These are phyloP conservation scores for Monosporascus cannonballus DNA, from an alignment of 2,329 filamentous ascomycete species.

Conservation along the genomic window DNA sequence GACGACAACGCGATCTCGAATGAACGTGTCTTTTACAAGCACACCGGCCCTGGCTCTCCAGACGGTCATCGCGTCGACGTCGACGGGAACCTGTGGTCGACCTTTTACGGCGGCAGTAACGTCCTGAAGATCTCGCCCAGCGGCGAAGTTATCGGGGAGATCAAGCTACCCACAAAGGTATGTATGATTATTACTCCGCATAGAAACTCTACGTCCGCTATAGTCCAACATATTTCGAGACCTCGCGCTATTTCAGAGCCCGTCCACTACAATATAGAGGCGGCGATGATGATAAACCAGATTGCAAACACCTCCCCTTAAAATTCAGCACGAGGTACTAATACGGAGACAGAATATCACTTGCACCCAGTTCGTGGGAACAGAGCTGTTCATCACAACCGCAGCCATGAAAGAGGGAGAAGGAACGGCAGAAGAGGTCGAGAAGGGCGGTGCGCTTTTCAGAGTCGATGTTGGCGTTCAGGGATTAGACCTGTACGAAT, in stretches of 20 bases:
- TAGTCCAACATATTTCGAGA: too few species aligned
- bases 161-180: slow-evolving; percentile 61
- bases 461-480: slow-evolving; percentile 68
- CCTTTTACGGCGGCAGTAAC: slow-evolving; percentile 71
- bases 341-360: slow-evolving; percentile 55
- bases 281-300: background rate
- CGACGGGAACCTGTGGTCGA: slow-evolving; percentile 84
- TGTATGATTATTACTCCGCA: background rate
- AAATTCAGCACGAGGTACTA: background rate
- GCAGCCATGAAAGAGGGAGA: slow-evolving; percentile 61
- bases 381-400: slow-evolving; percentile 71
- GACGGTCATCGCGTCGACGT: slow-evolving; percentile 83
- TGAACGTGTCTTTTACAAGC: slow-evolving; percentile 66
- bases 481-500: slow-evolving; percentile 59
- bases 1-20: slow-evolving; percentile 60
- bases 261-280: too few species aligned
- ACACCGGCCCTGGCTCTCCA: slow-evolving; percentile 60
- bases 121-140: slow-evolving; percentile 68
- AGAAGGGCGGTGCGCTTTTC: slow-evolving; percentile 66
- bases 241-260: too few species aligned
- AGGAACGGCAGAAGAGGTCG: slow-evolving; percentile 55
- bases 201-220: too few species aligned
- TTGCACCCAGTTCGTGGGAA: slow-evolving; percentile 74
- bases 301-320: background rate
- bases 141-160: slow-evolving; percentile 67